Percentiles rank a stretch among this genome's conserved stretches.
phyloP scores from a whole-genome alignment of 2,329 filamentous ascomycete species.

The Aureobasidium sp. region DNA sequence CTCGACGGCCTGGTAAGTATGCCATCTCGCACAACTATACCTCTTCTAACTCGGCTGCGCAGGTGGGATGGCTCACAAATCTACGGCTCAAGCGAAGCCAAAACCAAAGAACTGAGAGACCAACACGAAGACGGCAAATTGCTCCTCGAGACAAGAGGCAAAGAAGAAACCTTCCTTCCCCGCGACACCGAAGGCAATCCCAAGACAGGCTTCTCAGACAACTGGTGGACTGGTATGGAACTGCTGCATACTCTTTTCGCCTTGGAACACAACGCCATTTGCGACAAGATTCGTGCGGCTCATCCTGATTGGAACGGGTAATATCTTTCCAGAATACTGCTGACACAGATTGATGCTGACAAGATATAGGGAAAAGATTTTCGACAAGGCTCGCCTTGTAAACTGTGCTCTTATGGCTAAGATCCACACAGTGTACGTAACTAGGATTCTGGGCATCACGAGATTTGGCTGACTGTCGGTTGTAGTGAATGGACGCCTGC shows the following conservation, averaged over 20 bases:
- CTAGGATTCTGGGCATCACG: background rate
- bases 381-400: conserved; percentile 38
- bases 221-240: conserved; percentile 43
- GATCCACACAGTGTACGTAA: conserved; percentile 35
- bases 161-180: conserved; percentile 32
- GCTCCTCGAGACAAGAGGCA: conserved; percentile 14
- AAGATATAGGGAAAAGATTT: conserved; percentile 30
- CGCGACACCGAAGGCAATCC: conserved; percentile 32
- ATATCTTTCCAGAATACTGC: background rate
- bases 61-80: conserved; percentile 44
- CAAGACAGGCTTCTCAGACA: conserved; percentile 36
- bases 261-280: conserved; percentile 40
- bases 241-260: conserved; percentile 41
- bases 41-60: conserved; percentile 10
- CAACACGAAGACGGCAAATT: conserved; percentile 14
- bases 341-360: background rate
- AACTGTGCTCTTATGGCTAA: conserved; percentile 43
- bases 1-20: conserved; percentile 1
- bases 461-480: background rate
- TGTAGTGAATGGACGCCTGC: conserved; percentile 36
- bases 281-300: conserved; percentile 29
- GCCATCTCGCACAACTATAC: background rate
- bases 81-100: conserved; percentile 35
- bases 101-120: conserved; percentile 31
- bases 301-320: conserved; percentile 29